A percentile compares a stretch with the other conserved stretches of the same genome.
These are phyloP conservation scores for Aspergillus novofumigatus DNA, from an alignment of 2,329 filamentous ascomycete genomes.

Conservation along the genomic window DNA sequence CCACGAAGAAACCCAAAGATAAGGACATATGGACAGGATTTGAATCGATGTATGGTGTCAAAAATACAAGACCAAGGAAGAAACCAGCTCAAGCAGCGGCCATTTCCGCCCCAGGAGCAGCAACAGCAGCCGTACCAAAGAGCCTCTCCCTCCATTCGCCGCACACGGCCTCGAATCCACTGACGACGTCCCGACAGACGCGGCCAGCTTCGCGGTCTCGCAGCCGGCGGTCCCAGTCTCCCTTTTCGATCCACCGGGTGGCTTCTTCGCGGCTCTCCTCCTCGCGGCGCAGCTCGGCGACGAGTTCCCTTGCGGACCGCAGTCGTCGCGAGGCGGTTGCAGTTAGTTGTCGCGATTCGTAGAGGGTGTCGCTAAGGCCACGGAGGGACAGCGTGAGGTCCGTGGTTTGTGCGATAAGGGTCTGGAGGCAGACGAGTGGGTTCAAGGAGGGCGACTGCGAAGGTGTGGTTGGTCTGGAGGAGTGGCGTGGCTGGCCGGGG, in stretches of 20 bases:
- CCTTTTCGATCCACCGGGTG: slow-evolving; percentile 72
- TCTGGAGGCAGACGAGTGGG: slow-evolving; percentile 61
- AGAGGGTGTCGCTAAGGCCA: slow-evolving; percentile 82
- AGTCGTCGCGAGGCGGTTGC: slow-evolving; percentile 75
- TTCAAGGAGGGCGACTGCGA: slow-evolving; percentile 29
- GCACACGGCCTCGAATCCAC: slow-evolving; percentile 88
- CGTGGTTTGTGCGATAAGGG: slow-evolving; percentile 65
- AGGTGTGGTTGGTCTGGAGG: slow-evolving; percentile 27
- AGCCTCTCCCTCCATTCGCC: slow-evolving; percentile 76
- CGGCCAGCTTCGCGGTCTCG: slow-evolving; percentile 73
- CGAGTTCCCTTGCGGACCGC: slow-evolving; percentile 76
- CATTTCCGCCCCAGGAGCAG: slow-evolving; percentile 27
- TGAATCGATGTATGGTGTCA: not conserved
- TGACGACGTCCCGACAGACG: slow-evolving; percentile 82
- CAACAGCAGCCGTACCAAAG: slow-evolving; percentile 45
- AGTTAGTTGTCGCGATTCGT: slow-evolving; percentile 89
- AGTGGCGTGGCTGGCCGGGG: slow-evolving; percentile 24
- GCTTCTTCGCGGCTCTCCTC: slow-evolving; percentile 79
- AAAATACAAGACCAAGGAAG: not conserved
- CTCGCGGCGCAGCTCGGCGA: slow-evolving; percentile 79
- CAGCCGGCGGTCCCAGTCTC: slow-evolving; percentile 77
- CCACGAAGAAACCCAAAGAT: not conserved
- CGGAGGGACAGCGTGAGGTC: slow-evolving; percentile 77
- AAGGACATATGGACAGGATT: not conserved
- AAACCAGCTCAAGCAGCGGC: slow-evolving; percentile 25